Base-by-base conservation (phyloP, 805 yeast genomes). In the Lachancea mirantina region DNA sequence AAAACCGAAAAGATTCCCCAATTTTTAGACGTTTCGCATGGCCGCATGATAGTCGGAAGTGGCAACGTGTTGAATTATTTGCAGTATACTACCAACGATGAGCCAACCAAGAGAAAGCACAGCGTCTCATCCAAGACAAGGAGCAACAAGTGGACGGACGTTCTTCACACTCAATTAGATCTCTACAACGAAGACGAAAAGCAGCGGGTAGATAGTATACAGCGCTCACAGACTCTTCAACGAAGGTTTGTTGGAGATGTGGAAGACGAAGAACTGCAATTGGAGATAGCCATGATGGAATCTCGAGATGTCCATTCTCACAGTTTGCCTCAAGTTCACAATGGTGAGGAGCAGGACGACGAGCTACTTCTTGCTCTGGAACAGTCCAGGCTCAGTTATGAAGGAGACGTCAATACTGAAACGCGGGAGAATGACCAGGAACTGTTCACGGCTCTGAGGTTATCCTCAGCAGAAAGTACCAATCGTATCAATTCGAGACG, bases 241-340 rank as follows among this genome's bases (percentile, higher is more conserved):
- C 38, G 43, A 25, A 35, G 41, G 18, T 54, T 51, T 32, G 54
- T 57, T 32, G 61, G 61, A 16, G 55, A 50, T 34, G 24, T 52
- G 3, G 57, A 56, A 22, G 57, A 54, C 18, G 61, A 58, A 14
- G 56, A 57, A 17, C 28, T 52, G 7, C 57, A 54, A 26, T 34
- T 57, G 25, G 39, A 46, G 31, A 57, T 58, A 28, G 63, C 63
- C 2, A 28, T 58, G 17, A 38, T 57, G 44, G 63, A 58, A 34
- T 58, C 63, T 2, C 46, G 46, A 33, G 32, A 20, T 15, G 9
- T 18, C 34, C 6, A 37, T 30, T 17, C 28, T 31, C 14, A 14
- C 9, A 9, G 7, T 14, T n/a, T 20, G 16, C 10, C 8, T 16
- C 17, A n/a, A 23, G 19, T 23, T n/a, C n/a, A n/a, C n/a, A n/a